Conservation (phyloP, 352 stramenopile genomes). For the Nothophytophthora sp. region DNA sequence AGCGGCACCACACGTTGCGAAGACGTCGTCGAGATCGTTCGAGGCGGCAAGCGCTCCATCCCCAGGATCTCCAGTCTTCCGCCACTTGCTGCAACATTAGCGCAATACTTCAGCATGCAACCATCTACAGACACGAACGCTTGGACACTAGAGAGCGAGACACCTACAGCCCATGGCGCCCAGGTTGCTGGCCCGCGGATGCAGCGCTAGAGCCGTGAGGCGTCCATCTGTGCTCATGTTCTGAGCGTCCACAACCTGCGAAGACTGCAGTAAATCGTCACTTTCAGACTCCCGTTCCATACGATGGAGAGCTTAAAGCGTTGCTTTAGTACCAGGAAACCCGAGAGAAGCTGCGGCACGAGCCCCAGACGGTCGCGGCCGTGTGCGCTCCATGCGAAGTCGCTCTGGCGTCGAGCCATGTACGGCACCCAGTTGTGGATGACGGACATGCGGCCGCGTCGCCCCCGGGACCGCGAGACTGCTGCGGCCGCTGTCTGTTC, state of each 20-base stretch:
- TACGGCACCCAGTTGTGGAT: slow-evolving; percentile 28
- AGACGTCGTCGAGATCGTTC: neutral
- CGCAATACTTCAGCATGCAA: neutral
- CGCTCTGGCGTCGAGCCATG: slow-evolving; percentile 33
- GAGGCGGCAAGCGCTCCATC: neutral
- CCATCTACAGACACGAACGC: neutral
- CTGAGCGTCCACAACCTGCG: slow-evolving; percentile 29
- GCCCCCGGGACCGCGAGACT: slow-evolving; percentile 9
- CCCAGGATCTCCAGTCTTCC: slow-evolving; percentile 24
- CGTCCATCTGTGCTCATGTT: slow-evolving; percentile 8
- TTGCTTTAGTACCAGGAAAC: slow-evolving; percentile 17
- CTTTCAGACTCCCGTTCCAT: too few relatives aligned
- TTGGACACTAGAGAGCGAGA: neutral
- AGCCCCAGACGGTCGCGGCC: slow-evolving; percentile 24
- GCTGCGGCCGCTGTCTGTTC: slow-evolving; percentile 15
- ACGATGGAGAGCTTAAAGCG: neutral
- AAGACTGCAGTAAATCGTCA: slow-evolving; percentile 13
- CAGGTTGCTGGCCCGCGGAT: slow-evolving; percentile 22
- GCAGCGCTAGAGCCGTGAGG: slow-evolving; percentile 37
- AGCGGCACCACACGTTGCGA: slow-evolving; percentile 13
- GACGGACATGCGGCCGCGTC: slow-evolving; percentile 6
- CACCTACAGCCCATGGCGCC: slow-evolving; percentile 39
- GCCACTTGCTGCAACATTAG: slow-evolving; percentile 18
- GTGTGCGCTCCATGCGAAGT: slow-evolving; percentile 30
- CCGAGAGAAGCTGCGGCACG: slow-evolving; percentile 27